These are phyloP conservation scores for Metschnikowia vanudenii DNA, from an alignment of 805 yeast genomes.

Conservation along the genomic window DNA sequence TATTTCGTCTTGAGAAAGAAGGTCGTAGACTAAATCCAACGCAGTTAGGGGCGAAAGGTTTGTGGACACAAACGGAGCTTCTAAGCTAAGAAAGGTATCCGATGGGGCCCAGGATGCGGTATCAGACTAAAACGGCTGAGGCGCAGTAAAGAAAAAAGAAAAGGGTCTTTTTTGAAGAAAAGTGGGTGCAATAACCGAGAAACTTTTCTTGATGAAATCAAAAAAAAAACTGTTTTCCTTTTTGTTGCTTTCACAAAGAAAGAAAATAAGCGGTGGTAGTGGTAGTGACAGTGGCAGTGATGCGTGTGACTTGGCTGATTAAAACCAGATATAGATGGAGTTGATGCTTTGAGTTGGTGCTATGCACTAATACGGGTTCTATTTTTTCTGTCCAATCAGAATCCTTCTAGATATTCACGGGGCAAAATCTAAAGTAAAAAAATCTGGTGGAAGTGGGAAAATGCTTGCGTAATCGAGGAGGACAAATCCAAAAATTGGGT, in stretches of 20 bases:
- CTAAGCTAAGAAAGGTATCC: neutral
- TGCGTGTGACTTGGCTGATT: no score
- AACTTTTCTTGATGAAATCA: no score
- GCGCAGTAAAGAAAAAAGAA: neutral
- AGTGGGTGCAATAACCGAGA: no score
- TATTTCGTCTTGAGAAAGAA: slow-evolving; percentile 8
- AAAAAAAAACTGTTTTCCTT: no score
- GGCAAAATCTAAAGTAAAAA: neutral
- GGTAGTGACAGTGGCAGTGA: no score
- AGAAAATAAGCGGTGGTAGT: no score
- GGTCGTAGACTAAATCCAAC: slow-evolving; percentile 1
- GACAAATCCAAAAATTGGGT: neutral
- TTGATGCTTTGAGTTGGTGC: no score
- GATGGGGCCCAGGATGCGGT: slow-evolving; percentile 3
- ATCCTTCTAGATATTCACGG: neutral
- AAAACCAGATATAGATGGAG: no score
- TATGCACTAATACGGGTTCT: no score
- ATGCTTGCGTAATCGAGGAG: neutral
- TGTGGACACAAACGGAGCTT: neutral
- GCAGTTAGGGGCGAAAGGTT: neutral
- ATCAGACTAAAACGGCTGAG: slow-evolving; percentile 2
- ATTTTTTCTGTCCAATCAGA: neutral
- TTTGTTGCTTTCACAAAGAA: no score
- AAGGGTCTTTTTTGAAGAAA: no score
- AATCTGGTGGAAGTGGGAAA: neutral